A percentile compares a stretch with the other conserved stretches of the same genome.
Conservation (phyloP, 2,329 filamentous ascomycete genomes). For the Colletotrichum somersetense region DNA sequence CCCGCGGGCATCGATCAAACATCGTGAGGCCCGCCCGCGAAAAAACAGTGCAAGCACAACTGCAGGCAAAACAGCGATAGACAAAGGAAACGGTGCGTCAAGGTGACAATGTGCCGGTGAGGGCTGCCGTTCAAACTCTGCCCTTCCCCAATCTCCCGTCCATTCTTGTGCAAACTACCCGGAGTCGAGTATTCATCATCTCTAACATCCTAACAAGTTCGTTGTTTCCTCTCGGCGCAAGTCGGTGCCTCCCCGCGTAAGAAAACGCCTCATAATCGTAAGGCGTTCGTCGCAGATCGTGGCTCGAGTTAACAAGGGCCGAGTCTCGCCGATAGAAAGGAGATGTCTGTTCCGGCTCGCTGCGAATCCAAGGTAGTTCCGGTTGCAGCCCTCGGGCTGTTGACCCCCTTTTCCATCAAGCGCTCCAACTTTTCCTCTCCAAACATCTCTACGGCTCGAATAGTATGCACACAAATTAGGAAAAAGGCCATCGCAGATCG, state of each 20-base stretch:
- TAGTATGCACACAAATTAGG: constrained; percentile 40
- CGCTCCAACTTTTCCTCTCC: constrained; percentile 41
- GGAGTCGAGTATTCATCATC: constrained; percentile 40
- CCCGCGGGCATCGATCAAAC: constrained; percentile 30
- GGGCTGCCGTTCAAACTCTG: constrained; percentile 37
- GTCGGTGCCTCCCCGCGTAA: constrained; percentile 24
- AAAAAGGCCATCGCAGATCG: constrained; percentile 40
- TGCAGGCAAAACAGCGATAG: constrained; percentile 29
- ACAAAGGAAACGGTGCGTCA: constrained; percentile 37
- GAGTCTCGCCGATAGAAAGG: constrained; percentile 19
- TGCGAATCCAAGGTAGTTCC: constrained; percentile 27
- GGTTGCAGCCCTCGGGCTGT: constrained; percentile 28
- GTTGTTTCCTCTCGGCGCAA: constrained; percentile 2
- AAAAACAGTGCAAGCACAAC: constrained; percentile 29
- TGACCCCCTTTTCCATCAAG: constrained; percentile 22
- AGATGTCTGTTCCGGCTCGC: constrained; percentile 33
- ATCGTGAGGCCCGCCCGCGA: constrained; percentile 29
- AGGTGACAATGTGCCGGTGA: constrained; percentile 40
- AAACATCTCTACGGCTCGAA: constrained; percentile 37
- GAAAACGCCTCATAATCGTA: constrained; percentile 29
- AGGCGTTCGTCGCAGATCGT: constrained; percentile 37
- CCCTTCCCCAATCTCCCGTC: constrained; percentile 36
- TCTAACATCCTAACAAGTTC: constrained; percentile 17
- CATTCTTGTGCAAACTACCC: constrained; percentile 42
- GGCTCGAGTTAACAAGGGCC: constrained; percentile 21